These are phyloP conservation scores for Monosporozyma servazzii DNA, from an alignment of 805 yeast species.

Conservation along the genomic window DNA sequence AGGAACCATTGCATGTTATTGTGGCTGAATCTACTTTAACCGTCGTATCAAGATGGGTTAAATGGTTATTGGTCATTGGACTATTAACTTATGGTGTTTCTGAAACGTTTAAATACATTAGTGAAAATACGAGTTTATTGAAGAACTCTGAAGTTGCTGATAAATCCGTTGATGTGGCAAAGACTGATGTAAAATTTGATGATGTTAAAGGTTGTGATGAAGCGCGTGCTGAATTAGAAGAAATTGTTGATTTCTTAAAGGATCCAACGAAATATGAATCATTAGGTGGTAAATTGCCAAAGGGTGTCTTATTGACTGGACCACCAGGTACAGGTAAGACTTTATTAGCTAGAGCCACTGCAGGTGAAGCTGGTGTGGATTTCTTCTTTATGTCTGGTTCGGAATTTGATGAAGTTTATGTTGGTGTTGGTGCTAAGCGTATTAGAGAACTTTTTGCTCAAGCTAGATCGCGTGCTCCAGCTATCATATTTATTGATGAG, in stretches of 20 bases:
- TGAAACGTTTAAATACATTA: constrained; percentile 64
- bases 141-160: constrained; percentile 65
- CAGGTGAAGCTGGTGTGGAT: constrained; percentile 98
- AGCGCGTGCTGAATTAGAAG: constrained; percentile 94
- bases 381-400: constrained; percentile 98
- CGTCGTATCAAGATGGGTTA: constrained; percentile 74
- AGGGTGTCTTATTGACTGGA: constrained; percentile 92
- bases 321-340: constrained; percentile 99
- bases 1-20: constrained; percentile 89
- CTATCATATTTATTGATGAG: constrained; percentile 94
- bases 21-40: constrained; percentile 78
- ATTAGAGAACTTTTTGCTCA: constrained; percentile 89
- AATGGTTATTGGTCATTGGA: constrained; percentile 79
- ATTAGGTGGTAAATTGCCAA: constrained; percentile 93
- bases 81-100: constrained; percentile 73
- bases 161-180: constrained; percentile 73
- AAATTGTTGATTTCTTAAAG: constrained; percentile 92
- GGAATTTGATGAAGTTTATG: constrained; percentile 95
- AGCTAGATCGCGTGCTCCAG: constrained; percentile 93
- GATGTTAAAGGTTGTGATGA: constrained; percentile 98
- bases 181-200: constrained; percentile 75
- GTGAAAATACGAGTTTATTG: constrained; percentile 63
- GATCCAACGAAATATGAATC: constrained; percentile 96
- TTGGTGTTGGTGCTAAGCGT: constrained; percentile 98
- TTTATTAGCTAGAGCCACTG: constrained; percentile 91